Evolutionary conservation across 805 yeast species (phyloP).

Genomic region (Yarrowia deformans): DNA sequence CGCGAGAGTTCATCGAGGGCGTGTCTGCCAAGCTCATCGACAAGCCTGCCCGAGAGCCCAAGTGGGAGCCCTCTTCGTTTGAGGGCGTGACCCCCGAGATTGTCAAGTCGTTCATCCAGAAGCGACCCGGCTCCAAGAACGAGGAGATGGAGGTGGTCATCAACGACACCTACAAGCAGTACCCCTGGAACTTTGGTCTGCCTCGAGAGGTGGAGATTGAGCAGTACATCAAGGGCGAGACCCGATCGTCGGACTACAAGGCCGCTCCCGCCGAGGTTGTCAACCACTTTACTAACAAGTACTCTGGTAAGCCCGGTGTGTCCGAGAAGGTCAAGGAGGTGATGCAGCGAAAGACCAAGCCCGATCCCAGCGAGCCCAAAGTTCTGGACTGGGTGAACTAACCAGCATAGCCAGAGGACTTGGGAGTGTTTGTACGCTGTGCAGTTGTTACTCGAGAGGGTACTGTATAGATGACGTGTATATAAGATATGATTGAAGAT

Average conservation of each 20-base stretch:
- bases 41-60: conserved; percentile 63
- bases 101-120: conserved; percentile 47
- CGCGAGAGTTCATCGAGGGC: conserved; percentile 61
- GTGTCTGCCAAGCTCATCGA: conserved; percentile 56
- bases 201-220: conserved; percentile 75
- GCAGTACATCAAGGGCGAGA: conserved; percentile 72
- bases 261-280: conserved; percentile 73
- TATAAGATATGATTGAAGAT: background rate
- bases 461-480: conserved; percentile 21
- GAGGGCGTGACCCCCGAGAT: conserved; percentile 50
- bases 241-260: conserved; percentile 67
- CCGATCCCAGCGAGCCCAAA: conserved; percentile 54
- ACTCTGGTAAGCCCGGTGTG: conserved; percentile 64
- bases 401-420: background rate
- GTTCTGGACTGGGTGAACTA: conserved; percentile 57
- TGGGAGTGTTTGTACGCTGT: no score
- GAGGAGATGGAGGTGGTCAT: conserved; percentile 48
- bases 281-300: conserved; percentile 60
- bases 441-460: no score
- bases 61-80: conserved; percentile 57
- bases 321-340: conserved; percentile 64
- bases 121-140: conserved; percentile 48
- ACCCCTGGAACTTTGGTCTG: conserved; percentile 77
- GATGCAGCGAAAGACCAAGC: conserved; percentile 63
- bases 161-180: conserved; percentile 55